A percentile compares a stretch with the other conserved stretches of the same genome.
phyloP scores from a whole-genome alignment of 139 green algal genomes.

The Pleodorina starrii region DNA sequence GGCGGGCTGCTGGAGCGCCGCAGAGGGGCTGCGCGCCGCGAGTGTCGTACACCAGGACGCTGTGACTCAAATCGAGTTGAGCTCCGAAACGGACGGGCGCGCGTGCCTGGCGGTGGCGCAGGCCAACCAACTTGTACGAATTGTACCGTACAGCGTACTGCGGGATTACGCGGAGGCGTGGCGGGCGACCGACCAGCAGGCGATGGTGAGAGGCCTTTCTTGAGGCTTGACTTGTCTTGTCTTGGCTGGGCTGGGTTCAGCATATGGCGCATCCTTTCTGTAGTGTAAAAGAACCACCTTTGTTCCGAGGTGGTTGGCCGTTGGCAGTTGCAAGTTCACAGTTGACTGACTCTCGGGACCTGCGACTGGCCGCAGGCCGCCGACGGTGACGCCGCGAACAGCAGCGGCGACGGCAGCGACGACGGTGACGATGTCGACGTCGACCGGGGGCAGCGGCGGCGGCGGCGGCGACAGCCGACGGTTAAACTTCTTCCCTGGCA shows the following conservation, averaged over 20 bases:
- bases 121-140: conserved; percentile 34
- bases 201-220: no score
- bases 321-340: no score
- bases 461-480: background rate
- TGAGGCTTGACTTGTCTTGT: no score
- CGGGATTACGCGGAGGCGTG: background rate
- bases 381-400: background rate
- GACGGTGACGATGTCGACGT: background rate
- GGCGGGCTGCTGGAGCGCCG: conserved; percentile 16
- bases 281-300: no score
- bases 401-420: background rate
- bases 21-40: background rate
- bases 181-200: no score
- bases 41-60: conserved; percentile 23
- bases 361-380: background rate
- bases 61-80: conserved; percentile 12
- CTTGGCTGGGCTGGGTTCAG: no score
- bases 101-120: conserved; percentile 10
- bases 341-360: no score
- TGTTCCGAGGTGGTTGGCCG: no score
- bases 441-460: background rate
- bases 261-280: no score
- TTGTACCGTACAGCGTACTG: conserved; percentile 15
- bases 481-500: background rate
- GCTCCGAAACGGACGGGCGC: background rate